Evolutionary conservation across 345 rosid genomes (phyloP), one percentile per base, ranked within the genome.

Genomic region (Isatis tinctoria): DNA sequence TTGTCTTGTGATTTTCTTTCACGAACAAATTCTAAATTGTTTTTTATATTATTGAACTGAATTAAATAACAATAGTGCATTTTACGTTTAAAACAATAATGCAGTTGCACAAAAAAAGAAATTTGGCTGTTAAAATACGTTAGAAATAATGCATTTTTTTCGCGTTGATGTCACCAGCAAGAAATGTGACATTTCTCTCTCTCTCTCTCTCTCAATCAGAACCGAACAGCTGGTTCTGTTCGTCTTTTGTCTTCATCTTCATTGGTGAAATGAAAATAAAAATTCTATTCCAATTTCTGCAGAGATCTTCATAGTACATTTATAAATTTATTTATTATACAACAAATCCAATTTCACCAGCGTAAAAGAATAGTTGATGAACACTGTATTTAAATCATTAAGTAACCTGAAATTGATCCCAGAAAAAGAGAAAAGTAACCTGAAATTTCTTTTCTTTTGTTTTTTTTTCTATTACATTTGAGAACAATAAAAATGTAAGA

Each of bases 141-240:
- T 30, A 36, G 13, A 39, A 43, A 8, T 22, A 61, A 67, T 67
- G 35, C 32, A 28, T 30, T 27, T n/a, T 57, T 57, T 18, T 56
- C 10, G 52, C 5, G 60, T 54, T 54, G 53, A 70, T 56, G 45
- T 70, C 66, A 76, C 53, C 67, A 63, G 76, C 72, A 8, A 70
- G 59, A 62, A 26, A 44, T 54, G 49, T 60, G 59, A 53, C 59
- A 41, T 35, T 8, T 49, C 9, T 45, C 27, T 59, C 60, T 49
- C 35, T 13, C 33, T 63, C 48, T 37, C 67, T 9, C 44, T 65
- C 71, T 71, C 72, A 71, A 71, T 70, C 22, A 70, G 13, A 65
- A 65, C 76, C 18, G 16, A 65, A 70, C 76, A 77, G 80, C 72
- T 71, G 48, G 40, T 47, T 37, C 48, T 58, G 16, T 77, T 77